A percentile compares a stretch with the other conserved stretches of the same genome.
phyloP scores from a whole-genome alignment of 306 rosid genomes.

The Sicyos edulis region DNA sequence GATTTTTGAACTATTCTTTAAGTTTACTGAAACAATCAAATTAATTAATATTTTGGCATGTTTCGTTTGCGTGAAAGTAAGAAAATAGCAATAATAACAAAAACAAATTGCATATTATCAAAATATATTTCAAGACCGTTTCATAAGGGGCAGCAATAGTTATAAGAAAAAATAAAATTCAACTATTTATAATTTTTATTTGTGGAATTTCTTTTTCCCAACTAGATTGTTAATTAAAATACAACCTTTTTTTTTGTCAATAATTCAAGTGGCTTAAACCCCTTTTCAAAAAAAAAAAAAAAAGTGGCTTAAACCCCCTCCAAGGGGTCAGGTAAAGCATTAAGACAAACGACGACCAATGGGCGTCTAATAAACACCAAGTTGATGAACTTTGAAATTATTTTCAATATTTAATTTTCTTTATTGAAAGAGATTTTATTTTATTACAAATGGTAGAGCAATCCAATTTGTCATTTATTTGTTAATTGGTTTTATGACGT shows the following conservation, averaged over 20 bases:
- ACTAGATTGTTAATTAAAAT: neutral
- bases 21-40: no score
- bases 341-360: slow-evolving; percentile 10
- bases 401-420: neutral
- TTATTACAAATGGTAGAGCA: no score
- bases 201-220: neutral
- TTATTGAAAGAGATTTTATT: no score
- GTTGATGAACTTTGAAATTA: neutral
- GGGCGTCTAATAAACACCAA: slow-evolving; percentile 12
- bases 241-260: neutral
- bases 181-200: neutral
- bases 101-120: no score
- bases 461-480: neutral
- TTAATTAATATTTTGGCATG: no score
- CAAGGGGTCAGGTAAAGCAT: slow-evolving; percentile 9
- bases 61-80: no score
- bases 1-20: no score
- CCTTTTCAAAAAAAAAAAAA: no score
- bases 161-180: neutral
- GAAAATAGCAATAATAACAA: no score
- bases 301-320: slow-evolving; percentile 12
- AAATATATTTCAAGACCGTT: no score
- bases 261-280: no score
- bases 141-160: no score
- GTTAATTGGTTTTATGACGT: neutral